These are phyloP conservation scores for Neurospora terricola DNA, from an alignment of 495 filamentous ascomycete species.

Conservation along the genomic window DNA sequence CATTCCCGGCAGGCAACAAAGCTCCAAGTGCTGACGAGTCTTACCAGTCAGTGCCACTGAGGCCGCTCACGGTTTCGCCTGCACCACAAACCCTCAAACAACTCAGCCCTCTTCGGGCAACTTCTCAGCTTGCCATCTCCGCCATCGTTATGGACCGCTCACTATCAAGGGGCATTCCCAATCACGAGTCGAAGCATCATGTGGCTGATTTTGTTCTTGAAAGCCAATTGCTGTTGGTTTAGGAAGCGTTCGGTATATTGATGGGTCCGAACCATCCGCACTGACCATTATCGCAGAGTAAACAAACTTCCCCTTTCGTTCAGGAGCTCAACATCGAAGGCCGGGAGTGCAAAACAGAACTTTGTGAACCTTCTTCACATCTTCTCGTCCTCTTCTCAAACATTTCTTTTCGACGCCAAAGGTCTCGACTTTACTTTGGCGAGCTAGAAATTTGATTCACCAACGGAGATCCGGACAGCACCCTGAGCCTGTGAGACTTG, in stretches of 20 bases:
- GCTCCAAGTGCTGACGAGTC: background rate
- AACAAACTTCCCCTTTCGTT: background rate
- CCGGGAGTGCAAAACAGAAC: background rate
- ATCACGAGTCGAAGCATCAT: background rate
- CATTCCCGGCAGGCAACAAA: background rate
- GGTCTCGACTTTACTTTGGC: background rate
- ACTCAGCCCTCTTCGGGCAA: background rate
- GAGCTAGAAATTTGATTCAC: background rate
- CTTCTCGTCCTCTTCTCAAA: background rate
- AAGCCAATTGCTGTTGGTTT: background rate
- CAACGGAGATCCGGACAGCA: background rate
- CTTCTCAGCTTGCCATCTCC: background rate
- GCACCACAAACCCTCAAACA: background rate
- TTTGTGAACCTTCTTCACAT: background rate
- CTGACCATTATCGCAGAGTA: background rate
- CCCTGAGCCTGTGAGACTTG: constrained; percentile 3
- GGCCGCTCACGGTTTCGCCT: background rate
- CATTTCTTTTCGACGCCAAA: background rate
- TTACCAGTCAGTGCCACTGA: background rate
- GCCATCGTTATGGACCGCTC: background rate
- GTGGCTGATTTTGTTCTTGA: background rate
- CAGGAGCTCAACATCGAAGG: background rate
- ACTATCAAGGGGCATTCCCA: background rate
- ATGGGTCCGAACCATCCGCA: background rate
- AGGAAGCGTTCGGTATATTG: background rate